phyloP scores from a whole-genome alignment of 2,329 filamentous ascomycete genomes.

The Claviceps pusilla region DNA sequence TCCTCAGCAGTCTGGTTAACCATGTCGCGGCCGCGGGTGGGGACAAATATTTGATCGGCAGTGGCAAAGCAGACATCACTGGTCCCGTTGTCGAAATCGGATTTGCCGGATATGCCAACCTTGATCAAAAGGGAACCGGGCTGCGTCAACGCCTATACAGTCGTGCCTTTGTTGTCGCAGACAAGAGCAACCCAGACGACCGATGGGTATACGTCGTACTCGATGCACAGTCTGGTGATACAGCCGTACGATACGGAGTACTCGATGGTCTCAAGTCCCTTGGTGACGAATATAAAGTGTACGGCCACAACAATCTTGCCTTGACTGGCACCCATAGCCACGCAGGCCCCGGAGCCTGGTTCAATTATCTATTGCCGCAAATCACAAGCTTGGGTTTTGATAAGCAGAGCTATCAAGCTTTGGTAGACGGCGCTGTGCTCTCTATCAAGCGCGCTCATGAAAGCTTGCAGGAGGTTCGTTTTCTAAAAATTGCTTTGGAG shows the following conservation, averaged over 20 bases:
- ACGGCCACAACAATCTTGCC: slow-evolving; percentile 68
- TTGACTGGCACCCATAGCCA: slow-evolving; percentile 90
- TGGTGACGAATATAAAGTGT: slow-evolving; percentile 58
- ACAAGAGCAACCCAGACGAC: slow-evolving; percentile 48
- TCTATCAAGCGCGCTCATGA: slow-evolving; percentile 69
- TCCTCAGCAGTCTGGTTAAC: slow-evolving; percentile 1
- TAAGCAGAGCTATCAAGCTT: slow-evolving; percentile 72
- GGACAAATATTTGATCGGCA: slow-evolving; percentile 35
- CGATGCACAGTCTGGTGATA: slow-evolving; percentile 78
- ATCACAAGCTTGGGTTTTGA: slow-evolving; percentile 79
- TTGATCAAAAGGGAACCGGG: slow-evolving; percentile 68
- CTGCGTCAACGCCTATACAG: slow-evolving; percentile 79
- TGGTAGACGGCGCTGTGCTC: slow-evolving; percentile 70
- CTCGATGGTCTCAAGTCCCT: slow-evolving; percentile 55
- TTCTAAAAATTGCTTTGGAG: too few relatives aligned
- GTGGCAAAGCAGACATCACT: slow-evolving; percentile 44
- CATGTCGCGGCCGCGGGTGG: slow-evolving; percentile 5
- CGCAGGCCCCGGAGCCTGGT: slow-evolving; percentile 79
- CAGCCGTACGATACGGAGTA: slow-evolving; percentile 76
- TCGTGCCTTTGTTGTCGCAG: slow-evolving; percentile 74
- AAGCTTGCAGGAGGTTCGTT: slow-evolving; percentile 27
- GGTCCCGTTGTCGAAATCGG: slow-evolving; percentile 79
- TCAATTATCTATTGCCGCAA: slow-evolving; percentile 87
- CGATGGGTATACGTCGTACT: slow-evolving; percentile 78
- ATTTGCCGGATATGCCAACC: slow-evolving; percentile 81